Evolutionary conservation across 768 basidiomycete genomes (phyloP), one percentile per base, ranked within the genome.

Genomic region (Baorangia bicolor): DNA sequence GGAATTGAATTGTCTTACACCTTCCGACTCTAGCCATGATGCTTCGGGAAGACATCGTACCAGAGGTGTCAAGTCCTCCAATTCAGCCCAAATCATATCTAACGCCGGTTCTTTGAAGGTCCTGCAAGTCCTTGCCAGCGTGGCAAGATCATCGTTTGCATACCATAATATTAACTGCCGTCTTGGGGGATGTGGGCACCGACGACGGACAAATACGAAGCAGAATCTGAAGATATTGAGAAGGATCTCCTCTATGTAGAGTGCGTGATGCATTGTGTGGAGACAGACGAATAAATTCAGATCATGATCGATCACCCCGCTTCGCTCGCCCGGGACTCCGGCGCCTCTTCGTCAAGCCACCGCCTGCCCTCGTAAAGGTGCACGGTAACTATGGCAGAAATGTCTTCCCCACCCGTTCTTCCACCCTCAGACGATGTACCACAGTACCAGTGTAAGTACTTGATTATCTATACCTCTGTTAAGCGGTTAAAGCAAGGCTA

Each of bases 21-120:
- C 48, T 18, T 44, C n/a, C 2, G n/a, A 57, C 1, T 21, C 11
- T 16, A 21, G 16, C 50, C 51, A 35, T 13, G 48, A 49, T n/a
- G n/a, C n/a, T 28, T 21, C 14, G 8, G 57, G 57, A 14, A 63
- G 51, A 37, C 53, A 56, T 30, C 45, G 34, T 20, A 64, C 31
- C 4, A 66, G 49, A 10, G 59, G 65, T 8, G 56, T 20, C 9
- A 58, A 25, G 43, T 47, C 47, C 3, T 41, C 34, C 31, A 68
- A 48, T 28, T 59, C 44, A 5, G 42, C 31, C 58, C 51, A 65
- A 10, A 63, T 38, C 42, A 53, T 33, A 20, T 53, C 40, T 9
- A 68, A 18, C 2, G 58, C 64, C 4, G 53, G 49, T 0, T 51
- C 51, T 20, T 48, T 65, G 56, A 66, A 63, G 14, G 56, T 16